Conservation (phyloP, 139 green algal species). For the Coelastrella sp. region DNA sequence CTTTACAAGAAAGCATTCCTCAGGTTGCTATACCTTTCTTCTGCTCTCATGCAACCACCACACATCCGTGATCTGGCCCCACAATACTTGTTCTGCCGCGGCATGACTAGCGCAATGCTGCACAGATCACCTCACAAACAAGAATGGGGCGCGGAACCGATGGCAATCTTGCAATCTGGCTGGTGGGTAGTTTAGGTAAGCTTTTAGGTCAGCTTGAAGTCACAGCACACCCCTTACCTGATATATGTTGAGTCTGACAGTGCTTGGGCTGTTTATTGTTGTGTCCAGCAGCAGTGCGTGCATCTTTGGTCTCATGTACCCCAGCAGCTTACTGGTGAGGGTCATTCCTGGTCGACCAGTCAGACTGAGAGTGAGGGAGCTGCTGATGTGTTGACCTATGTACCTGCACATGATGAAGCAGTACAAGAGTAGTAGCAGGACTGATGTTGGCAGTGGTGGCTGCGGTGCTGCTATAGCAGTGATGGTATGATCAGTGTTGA, state of each 20-base stretch:
- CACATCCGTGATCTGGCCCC: too few species aligned
- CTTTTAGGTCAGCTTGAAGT: too few species aligned
- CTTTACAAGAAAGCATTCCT: too few species aligned
- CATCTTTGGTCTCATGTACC: slow-evolving; percentile 90
- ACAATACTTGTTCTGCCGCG: too few species aligned
- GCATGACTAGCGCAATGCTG: too few species aligned
- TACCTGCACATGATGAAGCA: slow-evolving; percentile 59
- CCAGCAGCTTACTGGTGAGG: slow-evolving; percentile 58
- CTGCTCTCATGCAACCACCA: too few species aligned
- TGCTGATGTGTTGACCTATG: slow-evolving; percentile 61
- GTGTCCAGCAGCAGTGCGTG: slow-evolving; percentile 86
- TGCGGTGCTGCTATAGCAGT: background rate
- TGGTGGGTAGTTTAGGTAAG: too few species aligned
- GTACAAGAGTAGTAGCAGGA: background rate
- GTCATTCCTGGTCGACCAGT: slow-evolving; percentile 18
- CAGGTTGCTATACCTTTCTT: too few species aligned
- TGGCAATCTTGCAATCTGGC: too few species aligned
- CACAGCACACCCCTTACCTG: slow-evolving; percentile 59
- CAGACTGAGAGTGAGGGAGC: slow-evolving; percentile 73
- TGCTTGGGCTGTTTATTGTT: slow-evolving; percentile 79
- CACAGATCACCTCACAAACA: too few species aligned
- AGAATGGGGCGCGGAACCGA: too few species aligned
- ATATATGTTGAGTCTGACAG: slow-evolving; percentile 89
- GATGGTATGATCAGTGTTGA: background rate
- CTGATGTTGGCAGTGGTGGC: background rate